Evolutionary conservation across 345 rosid genomes (phyloP).

Genomic region (Anacardium occidentale): DNA sequence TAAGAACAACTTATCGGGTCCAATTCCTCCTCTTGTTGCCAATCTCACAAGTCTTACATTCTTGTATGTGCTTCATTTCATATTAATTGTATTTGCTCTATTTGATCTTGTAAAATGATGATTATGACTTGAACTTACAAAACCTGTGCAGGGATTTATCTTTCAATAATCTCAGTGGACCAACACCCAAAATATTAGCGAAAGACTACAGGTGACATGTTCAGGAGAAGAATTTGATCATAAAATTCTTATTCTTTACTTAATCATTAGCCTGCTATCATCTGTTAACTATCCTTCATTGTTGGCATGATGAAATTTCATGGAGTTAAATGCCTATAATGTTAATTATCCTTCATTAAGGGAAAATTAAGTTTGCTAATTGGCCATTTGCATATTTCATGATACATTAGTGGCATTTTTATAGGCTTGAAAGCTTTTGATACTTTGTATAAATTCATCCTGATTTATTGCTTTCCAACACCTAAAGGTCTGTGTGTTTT

Average conservation of each 20-base stretch:
- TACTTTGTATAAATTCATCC: not conserved
- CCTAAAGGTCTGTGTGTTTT: slow-evolving; percentile 8
- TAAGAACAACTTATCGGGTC: slow-evolving; percentile 71
- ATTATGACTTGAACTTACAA: not conserved
- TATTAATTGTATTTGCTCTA: slow-evolving; percentile 1
- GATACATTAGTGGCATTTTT: not conserved
- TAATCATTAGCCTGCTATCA: not conserved
- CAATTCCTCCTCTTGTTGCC: slow-evolving; percentile 70
- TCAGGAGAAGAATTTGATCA: not conserved
- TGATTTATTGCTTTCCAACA: slow-evolving; percentile 10
- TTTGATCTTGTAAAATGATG: not conserved
- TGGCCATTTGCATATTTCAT: not conserved
- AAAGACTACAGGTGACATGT: slow-evolving; percentile 72
- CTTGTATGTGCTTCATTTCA: slow-evolving; percentile 51
- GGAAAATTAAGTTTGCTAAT: not conserved
- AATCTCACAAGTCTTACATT: slow-evolving; percentile 83
- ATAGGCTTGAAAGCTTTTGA: not conserved
- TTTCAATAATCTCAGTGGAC: slow-evolving; percentile 88
- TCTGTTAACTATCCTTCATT: not conserved
- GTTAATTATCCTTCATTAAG: not conserved
- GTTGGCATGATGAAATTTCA: too few species aligned
- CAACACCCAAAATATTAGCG: slow-evolving; percentile 78
- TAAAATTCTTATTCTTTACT: not conserved
- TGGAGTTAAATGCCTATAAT: too few species aligned
- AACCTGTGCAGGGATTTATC: slow-evolving; percentile 70